Evolutionary conservation across 345 rosid genomes (phyloP).

Genomic region (Rubroshorea leprosula): DNA sequence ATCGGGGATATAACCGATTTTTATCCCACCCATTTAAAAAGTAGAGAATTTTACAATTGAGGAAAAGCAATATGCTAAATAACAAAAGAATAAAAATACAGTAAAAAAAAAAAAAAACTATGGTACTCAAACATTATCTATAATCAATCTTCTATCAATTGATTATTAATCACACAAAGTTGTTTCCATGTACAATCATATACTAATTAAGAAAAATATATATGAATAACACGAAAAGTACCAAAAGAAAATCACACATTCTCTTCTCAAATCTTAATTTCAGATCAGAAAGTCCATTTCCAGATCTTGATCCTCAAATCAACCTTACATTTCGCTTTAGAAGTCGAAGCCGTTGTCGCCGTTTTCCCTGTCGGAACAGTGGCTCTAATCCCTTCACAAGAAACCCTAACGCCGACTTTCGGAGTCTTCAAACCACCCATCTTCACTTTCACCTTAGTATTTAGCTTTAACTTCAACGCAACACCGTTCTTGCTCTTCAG

Average conservation of each 20-base stretch:
- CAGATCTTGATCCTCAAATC: constrained; percentile 80
- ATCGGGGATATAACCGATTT: too few species aligned
- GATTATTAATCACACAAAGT: neutral
- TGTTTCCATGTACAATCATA: constrained; percentile 16
- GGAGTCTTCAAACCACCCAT: constrained; percentile 60
- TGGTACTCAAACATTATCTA: neutral
- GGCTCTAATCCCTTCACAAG: constrained; percentile 57
- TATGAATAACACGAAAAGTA: constrained; percentile 9
- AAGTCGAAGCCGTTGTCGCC: constrained; percentile 45
- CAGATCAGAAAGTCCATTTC: constrained; percentile 59
- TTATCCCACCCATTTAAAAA: too few species aligned
- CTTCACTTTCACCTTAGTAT: constrained; percentile 66
- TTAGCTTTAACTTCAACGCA: constrained; percentile 47
- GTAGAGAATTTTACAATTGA: too few species aligned
- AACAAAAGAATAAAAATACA: neutral
- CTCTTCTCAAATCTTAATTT: neutral
- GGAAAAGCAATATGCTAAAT: neutral
- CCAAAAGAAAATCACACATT: neutral
- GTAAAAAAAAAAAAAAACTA: neutral
- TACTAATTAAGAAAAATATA: neutral
- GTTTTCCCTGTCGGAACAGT: constrained; percentile 51
- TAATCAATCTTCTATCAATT: constrained; percentile 5
- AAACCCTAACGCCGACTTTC: constrained; percentile 49
- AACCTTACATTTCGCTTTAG: constrained; percentile 65
- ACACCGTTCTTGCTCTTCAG: constrained; percentile 54